Conservation (phyloP, 495 filamentous ascomycete genomes). For the Xylaria scruposa region DNA sequence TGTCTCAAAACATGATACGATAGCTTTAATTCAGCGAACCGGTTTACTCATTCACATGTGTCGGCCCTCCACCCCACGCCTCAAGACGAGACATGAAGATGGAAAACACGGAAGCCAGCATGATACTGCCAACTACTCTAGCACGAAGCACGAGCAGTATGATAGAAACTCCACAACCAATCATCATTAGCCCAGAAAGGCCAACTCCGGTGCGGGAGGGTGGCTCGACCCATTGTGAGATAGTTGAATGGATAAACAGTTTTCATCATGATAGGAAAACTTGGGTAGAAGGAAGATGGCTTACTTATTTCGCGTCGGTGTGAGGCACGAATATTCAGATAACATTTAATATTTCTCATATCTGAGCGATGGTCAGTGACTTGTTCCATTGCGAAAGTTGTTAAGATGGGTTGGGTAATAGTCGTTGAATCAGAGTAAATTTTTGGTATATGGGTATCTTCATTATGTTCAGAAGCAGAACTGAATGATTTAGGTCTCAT, state of each 20-base stretch:
- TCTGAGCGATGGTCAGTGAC: slow-evolving; percentile 18
- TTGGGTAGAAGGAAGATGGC: neutral
- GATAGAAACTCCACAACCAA: slow-evolving; percentile 83
- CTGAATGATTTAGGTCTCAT: slow-evolving; percentile 82
- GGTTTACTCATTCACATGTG: slow-evolving; percentile 58
- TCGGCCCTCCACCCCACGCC: slow-evolving; percentile 47
- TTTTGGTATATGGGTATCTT: slow-evolving; percentile 86
- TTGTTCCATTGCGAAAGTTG: neutral
- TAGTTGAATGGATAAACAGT: slow-evolving; percentile 99
- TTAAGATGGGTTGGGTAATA: neutral
- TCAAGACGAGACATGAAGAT: slow-evolving; percentile 52
- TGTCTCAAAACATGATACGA: neutral
- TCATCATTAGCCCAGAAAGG: slow-evolving; percentile 66
- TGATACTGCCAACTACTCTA: slow-evolving; percentile 44
- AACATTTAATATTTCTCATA: neutral
- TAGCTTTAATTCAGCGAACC: slow-evolving; percentile 44
- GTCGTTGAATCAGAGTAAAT: slow-evolving; percentile 54
- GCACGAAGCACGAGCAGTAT: slow-evolving; percentile 25
- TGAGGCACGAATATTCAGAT: neutral
- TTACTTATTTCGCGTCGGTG: neutral
- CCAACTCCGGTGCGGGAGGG: slow-evolving; percentile 78
- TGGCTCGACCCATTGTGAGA: slow-evolving; percentile 70
- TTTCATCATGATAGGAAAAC: slow-evolving; percentile 77
- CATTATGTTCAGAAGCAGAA: slow-evolving; percentile 95
- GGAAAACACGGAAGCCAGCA: slow-evolving; percentile 54